Conservation (phyloP, 768 basidiomycete genomes). For the Trametes elegans region DNA sequence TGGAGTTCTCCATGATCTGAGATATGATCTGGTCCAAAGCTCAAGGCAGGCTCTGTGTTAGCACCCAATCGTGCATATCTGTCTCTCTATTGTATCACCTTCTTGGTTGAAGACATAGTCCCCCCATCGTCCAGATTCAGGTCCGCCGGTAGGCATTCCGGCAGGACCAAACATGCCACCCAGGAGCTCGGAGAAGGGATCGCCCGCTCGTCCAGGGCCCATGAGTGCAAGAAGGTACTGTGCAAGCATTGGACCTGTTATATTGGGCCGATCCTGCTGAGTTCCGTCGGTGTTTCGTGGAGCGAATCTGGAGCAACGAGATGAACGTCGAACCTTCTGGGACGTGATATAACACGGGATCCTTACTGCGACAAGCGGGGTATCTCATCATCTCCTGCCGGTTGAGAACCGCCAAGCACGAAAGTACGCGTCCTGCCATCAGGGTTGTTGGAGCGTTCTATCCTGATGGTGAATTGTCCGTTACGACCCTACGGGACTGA, state of each 20-base stretch:
- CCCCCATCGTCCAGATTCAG: constrained; percentile 65
- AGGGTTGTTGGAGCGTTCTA: constrained; percentile 24
- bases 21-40: constrained; percentile 84
- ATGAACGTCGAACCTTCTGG: constrained; percentile 1
- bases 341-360: constrained; percentile 3
- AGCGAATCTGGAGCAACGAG: constrained; percentile 45
- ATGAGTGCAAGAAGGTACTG: constrained; percentile 71
- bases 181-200: constrained; percentile 42
- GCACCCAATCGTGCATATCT: not conserved
- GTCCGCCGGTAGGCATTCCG: constrained; percentile 27
- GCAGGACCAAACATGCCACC: constrained; percentile 30
- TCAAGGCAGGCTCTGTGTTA: constrained; percentile 14
- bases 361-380: constrained; percentile 25
- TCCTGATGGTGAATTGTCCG: constrained; percentile 20
- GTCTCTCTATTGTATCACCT: too few species aligned
- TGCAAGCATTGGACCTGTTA: constrained; percentile 63
- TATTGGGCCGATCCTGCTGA: constrained; percentile 34
- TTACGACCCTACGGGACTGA: not conserved
- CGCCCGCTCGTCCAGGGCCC: constrained; percentile 41
- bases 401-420: constrained; percentile 36
- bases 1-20: constrained; percentile 83
- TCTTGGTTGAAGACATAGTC: constrained; percentile 94
- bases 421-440: constrained; percentile 34
- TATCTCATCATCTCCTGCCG: constrained; percentile 22
- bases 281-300: constrained; percentile 16